Percentiles rank a stretch among this genome's conserved stretches.
Conservation (phyloP, 2,329 filamentous ascomycete genomes). For the Pseudogymnoascus verrucosus region DNA sequence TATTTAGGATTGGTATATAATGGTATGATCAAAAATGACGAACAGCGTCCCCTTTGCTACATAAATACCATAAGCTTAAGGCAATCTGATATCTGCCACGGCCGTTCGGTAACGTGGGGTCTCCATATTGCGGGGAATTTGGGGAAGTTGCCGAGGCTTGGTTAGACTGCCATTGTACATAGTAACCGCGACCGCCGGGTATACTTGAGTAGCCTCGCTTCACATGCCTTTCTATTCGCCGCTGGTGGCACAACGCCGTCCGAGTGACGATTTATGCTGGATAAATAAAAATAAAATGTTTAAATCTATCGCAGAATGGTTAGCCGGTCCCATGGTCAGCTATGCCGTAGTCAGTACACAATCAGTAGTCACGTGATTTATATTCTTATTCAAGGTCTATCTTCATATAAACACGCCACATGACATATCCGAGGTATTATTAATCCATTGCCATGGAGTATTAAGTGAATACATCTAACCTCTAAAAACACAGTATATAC, state of each 20-base stretch:
- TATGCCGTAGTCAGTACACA: background rate
- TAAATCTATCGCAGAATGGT: background rate
- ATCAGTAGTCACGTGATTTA: background rate
- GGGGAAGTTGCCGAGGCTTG: slow-evolving; percentile 1
- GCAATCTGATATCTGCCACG: background rate
- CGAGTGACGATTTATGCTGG: background rate
- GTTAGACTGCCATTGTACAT: background rate
- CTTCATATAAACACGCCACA: background rate
- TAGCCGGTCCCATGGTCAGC: background rate
- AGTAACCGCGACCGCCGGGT: background rate
- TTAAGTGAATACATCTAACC: background rate
- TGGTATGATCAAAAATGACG: background rate
- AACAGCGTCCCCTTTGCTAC: background rate
- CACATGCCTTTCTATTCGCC: background rate
- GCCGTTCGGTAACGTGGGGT: slow-evolving; percentile 1
- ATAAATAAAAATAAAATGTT: slow-evolving; percentile 1
- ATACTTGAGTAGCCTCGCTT: background rate
- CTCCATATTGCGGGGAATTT: background rate
- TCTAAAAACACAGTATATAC: slow-evolving; percentile 5
- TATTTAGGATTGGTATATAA: background rate
- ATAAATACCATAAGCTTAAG: background rate
- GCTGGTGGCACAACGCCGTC: background rate
- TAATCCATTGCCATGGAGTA: slow-evolving; percentile 5
- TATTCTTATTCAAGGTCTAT: background rate
- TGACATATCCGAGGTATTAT: background rate